phyloP scores from a whole-genome alignment of 257 asterid species.

The Nicotiana otophora region DNA sequence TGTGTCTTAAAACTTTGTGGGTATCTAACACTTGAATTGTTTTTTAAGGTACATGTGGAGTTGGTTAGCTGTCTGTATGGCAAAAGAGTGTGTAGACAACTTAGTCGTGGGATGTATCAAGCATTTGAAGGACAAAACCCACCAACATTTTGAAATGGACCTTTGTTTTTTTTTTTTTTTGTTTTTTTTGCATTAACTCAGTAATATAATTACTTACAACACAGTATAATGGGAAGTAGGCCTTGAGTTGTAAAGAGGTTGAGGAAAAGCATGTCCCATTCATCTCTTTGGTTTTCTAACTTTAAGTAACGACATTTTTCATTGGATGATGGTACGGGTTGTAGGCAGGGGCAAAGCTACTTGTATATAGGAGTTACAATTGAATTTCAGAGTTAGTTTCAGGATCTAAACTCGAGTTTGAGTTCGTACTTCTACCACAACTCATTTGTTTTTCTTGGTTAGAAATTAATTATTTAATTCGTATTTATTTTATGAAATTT shows the following conservation, averaged over 20 bases:
- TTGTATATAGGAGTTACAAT: no score
- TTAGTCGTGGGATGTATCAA: conserved; percentile 19
- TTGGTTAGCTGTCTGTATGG: conserved; percentile 32
- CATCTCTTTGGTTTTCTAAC: neutral
- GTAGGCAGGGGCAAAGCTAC: neutral
- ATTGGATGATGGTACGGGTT: neutral
- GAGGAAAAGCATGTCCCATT: neutral
- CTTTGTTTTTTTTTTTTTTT: neutral
- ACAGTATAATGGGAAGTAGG: neutral
- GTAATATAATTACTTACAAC: neutral
- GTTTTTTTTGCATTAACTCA: conserved; percentile 6
- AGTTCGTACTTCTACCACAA: no score
- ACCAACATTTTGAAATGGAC: conserved; percentile 33
- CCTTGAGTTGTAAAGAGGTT: conserved; percentile 13
- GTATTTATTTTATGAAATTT: no score
- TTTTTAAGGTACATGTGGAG: conserved; percentile 1
- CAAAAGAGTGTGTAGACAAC: conserved; percentile 10
- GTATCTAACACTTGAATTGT: neutral
- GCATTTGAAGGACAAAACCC: conserved; percentile 30
- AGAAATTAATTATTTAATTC: no score
- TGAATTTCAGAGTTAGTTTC: no score
- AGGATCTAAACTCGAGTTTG: no score
- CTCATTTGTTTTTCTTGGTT: no score
- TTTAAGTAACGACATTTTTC: neutral
- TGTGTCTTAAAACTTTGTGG: neutral